Conservation (phyloP, 352 stramenopile genomes). For the Peronospora belbahrii region DNA sequence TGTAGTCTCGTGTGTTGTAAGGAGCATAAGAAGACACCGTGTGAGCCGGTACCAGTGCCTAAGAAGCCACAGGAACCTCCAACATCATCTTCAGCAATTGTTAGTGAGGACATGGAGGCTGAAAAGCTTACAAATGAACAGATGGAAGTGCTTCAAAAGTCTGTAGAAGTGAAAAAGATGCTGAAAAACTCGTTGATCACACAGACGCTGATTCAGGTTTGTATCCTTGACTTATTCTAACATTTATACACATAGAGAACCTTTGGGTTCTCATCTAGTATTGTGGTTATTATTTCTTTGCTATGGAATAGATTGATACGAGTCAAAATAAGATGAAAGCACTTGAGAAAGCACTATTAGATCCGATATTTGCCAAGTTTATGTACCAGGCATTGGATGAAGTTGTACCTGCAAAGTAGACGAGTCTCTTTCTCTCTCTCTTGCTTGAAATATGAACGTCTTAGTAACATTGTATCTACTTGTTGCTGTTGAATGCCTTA, state of each 20-base stretch:
- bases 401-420: slow-evolving; percentile 29
- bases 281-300: slow-evolving; percentile 6
- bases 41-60: slow-evolving; percentile 14
- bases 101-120: slow-evolving; percentile 27
- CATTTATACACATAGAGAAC: no score
- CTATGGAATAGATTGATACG: slow-evolving; percentile 44
- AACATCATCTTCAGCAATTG: slow-evolving; percentile 1
- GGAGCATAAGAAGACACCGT: slow-evolving; percentile 66
- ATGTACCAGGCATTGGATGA: slow-evolving; percentile 71
- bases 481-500: neutral
- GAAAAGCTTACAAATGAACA: slow-evolving; percentile 49
- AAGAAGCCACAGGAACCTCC: slow-evolving; percentile 10
- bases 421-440: neutral
- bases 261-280: no score
- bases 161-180: slow-evolving; percentile 27
- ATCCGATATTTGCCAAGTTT: slow-evolving; percentile 63
- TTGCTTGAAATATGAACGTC: neutral
- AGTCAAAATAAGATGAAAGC: slow-evolving; percentile 59
- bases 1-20: slow-evolving; percentile 77
- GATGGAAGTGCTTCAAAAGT: slow-evolving; percentile 34
- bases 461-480: neutral
- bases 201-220: slow-evolving; percentile 45
- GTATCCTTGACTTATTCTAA: neutral
- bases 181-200: slow-evolving; percentile 45
- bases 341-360: slow-evolving; percentile 68